Base-by-base conservation (phyloP, 306 rosid genomes). In the Betula pendula region DNA sequence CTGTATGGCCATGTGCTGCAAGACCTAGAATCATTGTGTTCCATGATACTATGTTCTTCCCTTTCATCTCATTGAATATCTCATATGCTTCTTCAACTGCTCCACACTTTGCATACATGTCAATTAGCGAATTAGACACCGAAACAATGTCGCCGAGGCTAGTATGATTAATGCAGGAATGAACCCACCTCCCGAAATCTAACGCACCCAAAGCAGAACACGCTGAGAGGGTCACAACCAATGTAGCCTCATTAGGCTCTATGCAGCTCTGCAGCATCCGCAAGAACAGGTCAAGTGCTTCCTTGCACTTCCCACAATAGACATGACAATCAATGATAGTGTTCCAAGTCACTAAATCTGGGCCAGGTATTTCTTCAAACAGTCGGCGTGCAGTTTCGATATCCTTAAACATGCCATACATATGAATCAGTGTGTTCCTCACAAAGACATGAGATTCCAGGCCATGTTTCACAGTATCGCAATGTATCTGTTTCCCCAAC, bases 91-190 rank as follows among this genome's bases (percentile, higher is more conserved):
- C 91, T 48, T 91, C 97, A 31, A 93, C 75, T 5, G 87, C 91
- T 68, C 98, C 98, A 35, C 98, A 89, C 80, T 91, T 89, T 0
- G 90, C 90, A 25, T 89, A 93, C 93, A 93, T 89, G 84, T 84
- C 91, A 38, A 91, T 82, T 5, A 93, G 84, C 4, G 93, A 86
- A 83, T 91, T 93, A 4, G 53, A 81, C 17, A 89, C 89, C 0
- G 84, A 38, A 45, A 71, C 75, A 77, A 50, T 63, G 3, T 80
- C 80, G 17, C 75, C 71, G 55, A 82, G 49, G 73, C 50, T 12
- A 29, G 77, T 33, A n/a, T 29, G 52, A 43, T 74, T 65, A 19
- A 84, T 10, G 24, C 68, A 79, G 62, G 78, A 84, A 89, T 89
- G 97, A 72, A 89, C 52, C 88, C 78, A 60, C 82, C 93, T 88